A percentile compares a stretch with the other conserved stretches of the same genome.
Conservation (phyloP, 2,329 filamentous ascomycete species). For the Penicillium rolfsii region DNA sequence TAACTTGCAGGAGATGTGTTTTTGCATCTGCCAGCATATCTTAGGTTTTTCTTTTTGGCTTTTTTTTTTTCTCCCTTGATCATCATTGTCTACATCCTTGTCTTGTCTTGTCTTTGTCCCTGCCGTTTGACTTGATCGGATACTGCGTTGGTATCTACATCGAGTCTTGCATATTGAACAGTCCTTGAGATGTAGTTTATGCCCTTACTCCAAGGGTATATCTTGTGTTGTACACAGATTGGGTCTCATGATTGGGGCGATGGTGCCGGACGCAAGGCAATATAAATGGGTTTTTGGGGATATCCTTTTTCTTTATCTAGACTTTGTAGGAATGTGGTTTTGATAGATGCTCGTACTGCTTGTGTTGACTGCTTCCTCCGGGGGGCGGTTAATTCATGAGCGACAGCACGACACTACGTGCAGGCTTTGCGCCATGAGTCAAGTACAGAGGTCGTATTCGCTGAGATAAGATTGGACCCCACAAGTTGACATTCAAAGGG, state of each 20-base stretch:
- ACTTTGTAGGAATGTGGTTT: background rate
- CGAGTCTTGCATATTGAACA: conserved; percentile 1
- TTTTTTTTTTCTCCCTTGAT: conserved; percentile 8
- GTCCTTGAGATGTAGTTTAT: background rate
- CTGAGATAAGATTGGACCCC: background rate
- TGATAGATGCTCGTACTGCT: background rate
- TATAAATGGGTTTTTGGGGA: background rate
- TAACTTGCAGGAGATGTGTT: background rate
- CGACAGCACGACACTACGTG: background rate
- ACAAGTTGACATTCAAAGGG: background rate
- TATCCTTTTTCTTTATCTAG: background rate
- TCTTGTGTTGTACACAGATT: background rate
- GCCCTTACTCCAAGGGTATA: background rate
- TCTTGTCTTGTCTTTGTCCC: conserved; percentile 3
- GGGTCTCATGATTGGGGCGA: background rate
- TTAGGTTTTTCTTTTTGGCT: background rate
- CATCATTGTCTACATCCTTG: conserved; percentile 5
- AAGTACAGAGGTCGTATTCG: background rate
- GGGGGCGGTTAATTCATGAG: too few relatives aligned
- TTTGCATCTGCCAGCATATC: conserved; percentile 2
- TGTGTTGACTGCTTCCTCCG: background rate
- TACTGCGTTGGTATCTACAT: conserved; percentile 1
- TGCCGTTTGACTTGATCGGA: conserved; percentile 1
- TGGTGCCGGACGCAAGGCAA: background rate
- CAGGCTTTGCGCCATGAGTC: background rate